phyloP scores from a whole-genome alignment of 257 asterid genomes.

The Paraleonurus japonicus region DNA sequence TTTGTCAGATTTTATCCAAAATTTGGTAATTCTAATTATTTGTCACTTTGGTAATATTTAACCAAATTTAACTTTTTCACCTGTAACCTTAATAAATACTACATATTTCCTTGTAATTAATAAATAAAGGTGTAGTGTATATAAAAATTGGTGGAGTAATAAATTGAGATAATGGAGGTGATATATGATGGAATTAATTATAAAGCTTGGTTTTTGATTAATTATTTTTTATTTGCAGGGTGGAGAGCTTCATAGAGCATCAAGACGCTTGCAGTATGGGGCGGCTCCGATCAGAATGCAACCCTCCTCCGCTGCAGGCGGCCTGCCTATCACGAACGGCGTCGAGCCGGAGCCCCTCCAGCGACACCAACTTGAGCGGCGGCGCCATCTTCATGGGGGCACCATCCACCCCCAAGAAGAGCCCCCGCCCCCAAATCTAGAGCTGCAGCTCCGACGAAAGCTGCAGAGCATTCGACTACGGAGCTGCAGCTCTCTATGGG shows the following conservation, averaged over 20 bases:
- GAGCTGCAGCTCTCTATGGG: conserved; percentile 52
- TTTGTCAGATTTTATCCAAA: no score
- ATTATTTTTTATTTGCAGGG: conserved; percentile 33
- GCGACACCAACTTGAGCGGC: conserved; percentile 26
- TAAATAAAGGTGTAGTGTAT: no score
- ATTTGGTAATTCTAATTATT: no score
- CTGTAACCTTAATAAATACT: no score
- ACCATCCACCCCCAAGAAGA: not conserved
- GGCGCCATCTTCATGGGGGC: conserved; percentile 23
- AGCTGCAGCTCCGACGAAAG: conserved; percentile 57
- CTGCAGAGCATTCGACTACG: conserved; percentile 28
- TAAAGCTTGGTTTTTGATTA: no score
- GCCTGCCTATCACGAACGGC: conserved; percentile 50
- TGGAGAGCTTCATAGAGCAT: conserved; percentile 78
- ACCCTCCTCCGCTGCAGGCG: conserved; percentile 33
- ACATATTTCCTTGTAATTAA: no score
- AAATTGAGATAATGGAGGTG: no score
- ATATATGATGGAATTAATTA: no score
- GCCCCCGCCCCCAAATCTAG: conserved; percentile 46
- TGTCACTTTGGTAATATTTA: no score
- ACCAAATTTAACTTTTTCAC: no score
- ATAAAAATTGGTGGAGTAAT: no score
- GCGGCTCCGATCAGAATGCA: conserved; percentile 42
- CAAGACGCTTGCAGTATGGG: conserved; percentile 61
- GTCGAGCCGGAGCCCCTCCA: conserved; percentile 63